Percentiles rank a stretch among this genome's conserved stretches.
Conservation (phyloP, 2,329 filamentous ascomycete genomes). For the Stenocarpella maydis region DNA sequence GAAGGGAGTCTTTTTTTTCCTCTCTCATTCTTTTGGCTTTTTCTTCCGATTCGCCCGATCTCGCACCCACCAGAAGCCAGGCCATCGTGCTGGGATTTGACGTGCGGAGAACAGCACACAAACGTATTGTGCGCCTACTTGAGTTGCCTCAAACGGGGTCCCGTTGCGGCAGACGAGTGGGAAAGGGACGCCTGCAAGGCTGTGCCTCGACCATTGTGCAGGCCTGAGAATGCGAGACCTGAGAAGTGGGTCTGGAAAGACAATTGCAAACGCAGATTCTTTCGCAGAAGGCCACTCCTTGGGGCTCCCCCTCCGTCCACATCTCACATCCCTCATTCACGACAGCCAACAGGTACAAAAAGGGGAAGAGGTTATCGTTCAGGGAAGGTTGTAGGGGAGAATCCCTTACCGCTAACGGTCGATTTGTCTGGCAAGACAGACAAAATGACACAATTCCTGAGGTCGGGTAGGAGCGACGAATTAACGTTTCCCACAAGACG, state of each 20-base stretch:
- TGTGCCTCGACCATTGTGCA: constrained; percentile 6
- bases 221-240: neutral
- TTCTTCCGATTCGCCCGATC: constrained; percentile 24
- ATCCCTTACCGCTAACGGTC: constrained; percentile 63
- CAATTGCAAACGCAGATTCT: constrained; percentile 16
- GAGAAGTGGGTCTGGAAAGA: neutral
- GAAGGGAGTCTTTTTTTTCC: constrained; percentile 38
- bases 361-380: constrained; percentile 13
- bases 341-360: constrained; percentile 16
- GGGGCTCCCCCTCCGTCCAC: neutral
- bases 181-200: neutral
- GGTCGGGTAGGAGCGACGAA: constrained; percentile 66
- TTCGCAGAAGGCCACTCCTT: constrained; percentile 5
- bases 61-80: neutral
- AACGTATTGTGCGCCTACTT: constrained; percentile 24
- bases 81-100: constrained; percentile 10
- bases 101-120: constrained; percentile 28
- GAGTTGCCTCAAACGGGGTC: constrained; percentile 12
- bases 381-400: constrained; percentile 35
- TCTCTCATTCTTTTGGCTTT: constrained; percentile 30
- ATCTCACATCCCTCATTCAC: constrained; percentile 12
- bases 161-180: constrained; percentile 5
- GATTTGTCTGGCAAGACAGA: constrained; percentile 50
- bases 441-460: constrained; percentile 60
- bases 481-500: constrained; percentile 69